Base-by-base conservation (phyloP, 164 flowering plant genomes). In the Vitis amurensis region DNA sequence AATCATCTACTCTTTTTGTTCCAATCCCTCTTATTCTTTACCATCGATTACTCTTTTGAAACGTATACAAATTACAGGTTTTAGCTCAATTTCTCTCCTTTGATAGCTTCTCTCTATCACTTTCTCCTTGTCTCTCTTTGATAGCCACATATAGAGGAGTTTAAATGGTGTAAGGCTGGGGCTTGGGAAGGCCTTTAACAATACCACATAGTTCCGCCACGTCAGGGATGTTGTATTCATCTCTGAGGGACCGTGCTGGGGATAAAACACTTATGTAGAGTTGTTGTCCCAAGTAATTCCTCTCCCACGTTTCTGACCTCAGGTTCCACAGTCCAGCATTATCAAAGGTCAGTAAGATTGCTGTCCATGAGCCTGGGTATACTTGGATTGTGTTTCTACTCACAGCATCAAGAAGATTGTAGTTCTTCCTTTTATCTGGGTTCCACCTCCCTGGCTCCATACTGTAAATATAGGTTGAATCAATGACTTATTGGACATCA, bases 311-410 rank as follows among this genome's bases (percentile, higher is more conserved):
- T 56, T 83, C 84, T 0, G 90, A 86, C 77, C 92, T 79, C 59
- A 88, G 2, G 75, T 79, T 88, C 92, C 92, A 88, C 87, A 88
- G 80, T 9, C 91, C 89, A 0, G 86, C 85, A 44, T 88, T 88
- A 78, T 88, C 89, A 16, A 88, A 77, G 3, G 88, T 85, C 58
- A 84, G 48, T 71, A 86, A 47, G 61, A 88, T 68, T 1, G 89
- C 92, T 1, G 92, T 84, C 90, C 89, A 88, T 9, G 84, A 88
- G 11, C 81, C 79, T 8, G 92, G 92, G 83, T 71, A 88, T 50
- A 86, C 92, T 48, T 83, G 90, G 19, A 86, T 62, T 7, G 78
- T 82, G 76, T 87, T 78, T 66, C 89, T 74, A 82, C 87, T 85
- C 64, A 88, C 84, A 0, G 84, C 88, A 49, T 88, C 92, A 1